Percentiles rank a stretch among this genome's conserved stretches.
phyloP scores from a whole-genome alignment of 2,329 filamentous ascomycete species.

The Cytospora chrysosperma region DNA sequence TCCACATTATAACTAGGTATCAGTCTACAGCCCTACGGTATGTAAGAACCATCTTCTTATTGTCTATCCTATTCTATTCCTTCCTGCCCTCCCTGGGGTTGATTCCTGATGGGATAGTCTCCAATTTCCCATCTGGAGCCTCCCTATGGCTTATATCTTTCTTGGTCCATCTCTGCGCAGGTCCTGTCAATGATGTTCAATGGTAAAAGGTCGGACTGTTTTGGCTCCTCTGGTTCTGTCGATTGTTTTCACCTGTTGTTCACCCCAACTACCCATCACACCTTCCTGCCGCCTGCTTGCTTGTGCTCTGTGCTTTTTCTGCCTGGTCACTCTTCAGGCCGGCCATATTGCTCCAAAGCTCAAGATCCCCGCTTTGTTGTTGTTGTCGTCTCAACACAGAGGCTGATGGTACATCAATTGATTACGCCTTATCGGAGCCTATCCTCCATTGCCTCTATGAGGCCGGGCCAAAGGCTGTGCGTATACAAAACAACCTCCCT shows the following conservation, averaged over 20 bases:
- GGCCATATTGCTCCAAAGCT: constrained; percentile 23
- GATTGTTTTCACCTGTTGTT: constrained; percentile 27
- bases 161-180: constrained; percentile 6
- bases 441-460: constrained; percentile 44
- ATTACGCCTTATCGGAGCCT: constrained; percentile 54
- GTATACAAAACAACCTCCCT: constrained; percentile 36
- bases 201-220: constrained; percentile 50
- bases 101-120: not conserved
- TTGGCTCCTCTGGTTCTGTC: constrained; percentile 39
- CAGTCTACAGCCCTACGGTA: not conserved
- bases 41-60: not conserved
- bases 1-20: not conserved
- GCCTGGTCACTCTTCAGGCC: constrained; percentile 5
- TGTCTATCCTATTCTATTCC: constrained; percentile 5
- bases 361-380: constrained; percentile 24
- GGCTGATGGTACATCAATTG: constrained; percentile 23
- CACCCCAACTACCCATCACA: constrained; percentile 27
- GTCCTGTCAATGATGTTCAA: constrained; percentile 43
- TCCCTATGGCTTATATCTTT: not conserved
- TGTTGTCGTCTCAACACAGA: constrained; percentile 11
- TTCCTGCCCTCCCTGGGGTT: not conserved
- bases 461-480: constrained; percentile 59
- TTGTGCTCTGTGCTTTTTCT: constrained; percentile 5
- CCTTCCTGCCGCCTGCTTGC: constrained; percentile 19
- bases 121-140: not conserved